Evolutionary conservation across 2,329 filamentous ascomycete species (phyloP), one percentile per base, ranked within the genome.

Genomic region (Rachicladosporium sp.): DNA sequence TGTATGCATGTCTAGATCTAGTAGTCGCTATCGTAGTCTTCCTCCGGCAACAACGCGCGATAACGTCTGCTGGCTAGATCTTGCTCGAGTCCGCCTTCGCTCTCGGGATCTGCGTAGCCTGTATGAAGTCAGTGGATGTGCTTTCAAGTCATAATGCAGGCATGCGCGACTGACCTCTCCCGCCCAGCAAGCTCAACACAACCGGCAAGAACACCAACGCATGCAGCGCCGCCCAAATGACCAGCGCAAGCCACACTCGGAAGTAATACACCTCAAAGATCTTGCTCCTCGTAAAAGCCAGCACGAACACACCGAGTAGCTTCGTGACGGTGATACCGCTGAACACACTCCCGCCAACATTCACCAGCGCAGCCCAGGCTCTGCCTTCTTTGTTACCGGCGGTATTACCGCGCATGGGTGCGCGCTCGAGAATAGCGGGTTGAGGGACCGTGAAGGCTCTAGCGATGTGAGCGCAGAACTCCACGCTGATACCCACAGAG

Each of bases 191-290:
- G 55, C 84, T 93, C 48, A 98, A 69, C 2, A 83, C 81, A 1
- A 96, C 91, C 0, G 91, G 91, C 51, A 98, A 66, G 60, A 96
- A 93, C 6, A 98, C 74, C 35, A 98, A 69, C 1, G 91, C 86
- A 59, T 98, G 91, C 7, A 80, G 72, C 6, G 85, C 85, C 2
- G 88, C 93, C 60, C 94, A 88, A 7, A 93, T 60, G 8, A 98
- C 88, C 40, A 98, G 73, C 5, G 88, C 82, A 12, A 95, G 68
- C 91, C 91, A 98, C 33, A 98, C 83, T 33, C 91, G 76, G 71
- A 98, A 98, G 64, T 98, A 98, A 65, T 98, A 98, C 42, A 98
- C 86, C 67, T 98, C 93, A 54, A 98, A 98, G 56, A 98, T 98
- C 75, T 96, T 98, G 61, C 85, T 93, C 37, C 84, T 71, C 6